A percentile compares a stretch with the other conserved stretches of the same genome.
Evolutionary conservation across 495 filamentous ascomycete genomes (phyloP).

Genomic region (Daldinia decipiens): DNA sequence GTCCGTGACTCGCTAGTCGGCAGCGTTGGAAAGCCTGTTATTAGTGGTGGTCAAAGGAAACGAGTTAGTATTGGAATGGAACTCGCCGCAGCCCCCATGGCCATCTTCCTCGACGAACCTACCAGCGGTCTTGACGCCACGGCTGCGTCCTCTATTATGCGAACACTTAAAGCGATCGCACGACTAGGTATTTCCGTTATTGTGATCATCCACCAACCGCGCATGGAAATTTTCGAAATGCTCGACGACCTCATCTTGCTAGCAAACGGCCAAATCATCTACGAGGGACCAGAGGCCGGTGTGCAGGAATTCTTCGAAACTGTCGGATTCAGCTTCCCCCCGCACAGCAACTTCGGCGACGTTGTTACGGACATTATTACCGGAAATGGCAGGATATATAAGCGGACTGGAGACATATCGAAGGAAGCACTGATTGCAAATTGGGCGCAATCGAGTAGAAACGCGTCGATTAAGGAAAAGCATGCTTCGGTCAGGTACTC

Average conservation of each 20-base stretch:
- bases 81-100: slow-evolving; percentile 71
- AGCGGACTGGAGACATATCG: slow-evolving; percentile 54
- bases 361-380: slow-evolving; percentile 63
- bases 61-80: slow-evolving; percentile 67
- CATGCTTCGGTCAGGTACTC: slow-evolving; percentile 32
- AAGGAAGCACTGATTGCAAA: slow-evolving; percentile 55
- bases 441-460: slow-evolving; percentile 49
- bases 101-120: slow-evolving; percentile 73
- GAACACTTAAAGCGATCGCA: slow-evolving; percentile 56
- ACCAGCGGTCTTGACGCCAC: slow-evolving; percentile 73
- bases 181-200: slow-evolving; percentile 59
- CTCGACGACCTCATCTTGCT: slow-evolving; percentile 59
- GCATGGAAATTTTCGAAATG: slow-evolving; percentile 60
- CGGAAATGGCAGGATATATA: slow-evolving; percentile 59
- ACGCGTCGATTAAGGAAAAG: slow-evolving; percentile 35
- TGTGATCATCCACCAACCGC: slow-evolving; percentile 58
- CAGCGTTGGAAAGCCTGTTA: slow-evolving; percentile 55
- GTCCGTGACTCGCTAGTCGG: slow-evolving; percentile 57
- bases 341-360: slow-evolving; percentile 57
- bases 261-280: slow-evolving; percentile 57
- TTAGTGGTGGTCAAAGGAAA: slow-evolving; percentile 62
- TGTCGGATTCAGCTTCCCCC: slow-evolving; percentile 56
- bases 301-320: slow-evolving; percentile 58
- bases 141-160: slow-evolving; percentile 69
- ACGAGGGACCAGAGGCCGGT: slow-evolving; percentile 50